Base-by-base conservation (phyloP, 495 filamentous ascomycete species). In the Chaetomium fimeti region DNA sequence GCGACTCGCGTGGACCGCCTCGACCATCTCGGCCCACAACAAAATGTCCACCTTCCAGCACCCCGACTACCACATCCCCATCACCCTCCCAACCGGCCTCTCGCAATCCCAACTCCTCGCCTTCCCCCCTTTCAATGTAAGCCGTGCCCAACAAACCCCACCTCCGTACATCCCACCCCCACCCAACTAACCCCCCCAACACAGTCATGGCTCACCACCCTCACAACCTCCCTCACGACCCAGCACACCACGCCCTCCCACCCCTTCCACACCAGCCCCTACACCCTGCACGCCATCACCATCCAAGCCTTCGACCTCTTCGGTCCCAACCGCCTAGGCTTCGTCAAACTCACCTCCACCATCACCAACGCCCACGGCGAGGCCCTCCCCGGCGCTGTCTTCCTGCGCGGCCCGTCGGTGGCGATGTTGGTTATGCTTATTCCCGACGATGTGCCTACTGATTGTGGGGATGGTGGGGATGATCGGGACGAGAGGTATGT, bases 341-440 rank as follows among this genome's bases (percentile, higher is more conserved):
- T 97, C 72, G 62, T 96, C 22, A 95, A 95, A 66, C 72, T 96
- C 9, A 82, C 82, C 36, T 84, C 89, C 4, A 77, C 84, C 15
- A 80, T 96, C 1, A 80, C 82, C 18, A 94, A 91, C 71, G 69
- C 75, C 6, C 69, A 71, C 8, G 87, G 86, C 9, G 88, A 91
- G 68, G 78, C 71, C 51, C 82, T 97, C 5, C 90, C 92, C 1
- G 91, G 89, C 5, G 84, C 86, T 38, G 83, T 93, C 1, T 93
- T 97, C 72, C 76, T 97, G 27, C 84, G 91, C 45, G 91, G 91
- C 4, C 88, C 89, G 2, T 89, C 86, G 74, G 91, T 96, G 13
- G 90, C 82, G 42, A 93, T 96, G 84, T 79, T 96, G 60, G 87
- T 92, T 16, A 82, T 95, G 22, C 81, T 95, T 0, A 80, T 91